Conservation (phyloP, 139 green algal genomes). For the Chlorella sp. region DNA sequence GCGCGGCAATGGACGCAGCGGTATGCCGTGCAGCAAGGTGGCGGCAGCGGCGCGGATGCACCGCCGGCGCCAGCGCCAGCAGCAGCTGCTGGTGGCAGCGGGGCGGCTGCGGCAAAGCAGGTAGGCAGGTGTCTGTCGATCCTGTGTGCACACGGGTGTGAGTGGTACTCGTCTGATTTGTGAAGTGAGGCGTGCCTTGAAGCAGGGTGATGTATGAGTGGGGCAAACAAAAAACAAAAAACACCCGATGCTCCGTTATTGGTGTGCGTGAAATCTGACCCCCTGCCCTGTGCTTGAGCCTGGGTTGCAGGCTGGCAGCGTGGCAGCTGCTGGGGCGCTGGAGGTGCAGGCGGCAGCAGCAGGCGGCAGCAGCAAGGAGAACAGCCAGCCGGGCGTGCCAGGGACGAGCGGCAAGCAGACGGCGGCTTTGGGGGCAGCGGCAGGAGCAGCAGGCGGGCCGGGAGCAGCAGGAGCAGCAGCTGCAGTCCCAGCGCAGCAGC, state of each 20-base stretch:
- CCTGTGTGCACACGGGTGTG: not conserved
- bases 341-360: not conserved
- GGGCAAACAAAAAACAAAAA: not conserved
- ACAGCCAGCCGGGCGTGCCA: not conserved
- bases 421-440: not conserved
- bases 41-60: not conserved
- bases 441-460: not conserved
- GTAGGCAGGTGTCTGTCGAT: not conserved
- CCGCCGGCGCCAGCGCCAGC: not conserved
- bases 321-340: not conserved
- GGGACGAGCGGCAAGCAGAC: not conserved
- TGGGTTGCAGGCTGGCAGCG: not conserved
- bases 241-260: not conserved
- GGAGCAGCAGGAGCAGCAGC: not conserved
- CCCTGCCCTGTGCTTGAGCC: not conserved
- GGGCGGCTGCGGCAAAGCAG: not conserved
- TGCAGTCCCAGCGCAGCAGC: not conserved
- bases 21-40: constrained; percentile 18
- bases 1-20: constrained; percentile 43
- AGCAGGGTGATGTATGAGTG: not conserved
- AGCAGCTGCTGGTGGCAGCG: not conserved
- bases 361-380: not conserved
- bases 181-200: too few relatives aligned
- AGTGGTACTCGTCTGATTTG: not conserved
- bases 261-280: not conserved